phyloP scores from a whole-genome alignment of 2,329 filamentous ascomycete genomes.

The Talaromyces albobiverticillius region DNA sequence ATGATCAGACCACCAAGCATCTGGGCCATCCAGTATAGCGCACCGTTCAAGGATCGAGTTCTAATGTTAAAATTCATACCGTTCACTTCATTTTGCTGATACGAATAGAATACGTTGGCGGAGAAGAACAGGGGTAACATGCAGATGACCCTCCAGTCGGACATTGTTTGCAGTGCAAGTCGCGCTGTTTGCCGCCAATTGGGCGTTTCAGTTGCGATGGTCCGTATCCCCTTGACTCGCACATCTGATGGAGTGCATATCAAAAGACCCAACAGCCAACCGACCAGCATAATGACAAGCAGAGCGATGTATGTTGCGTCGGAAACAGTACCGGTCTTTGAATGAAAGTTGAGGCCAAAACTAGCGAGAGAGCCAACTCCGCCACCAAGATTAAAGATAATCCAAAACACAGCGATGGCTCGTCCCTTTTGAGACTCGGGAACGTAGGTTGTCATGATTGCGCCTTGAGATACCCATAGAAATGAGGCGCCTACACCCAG shows the following conservation, averaged over 20 bases:
- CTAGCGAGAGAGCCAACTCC: constrained; percentile 44
- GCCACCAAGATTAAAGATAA: constrained; percentile 48
- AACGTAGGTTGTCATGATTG: constrained; percentile 50
- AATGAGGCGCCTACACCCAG: constrained; percentile 48
- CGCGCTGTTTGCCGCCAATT: constrained; percentile 30
- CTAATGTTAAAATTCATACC: constrained; percentile 51
- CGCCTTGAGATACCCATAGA: constrained; percentile 48
- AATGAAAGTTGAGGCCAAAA: constrained; percentile 46
- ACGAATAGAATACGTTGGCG: constrained; percentile 54
- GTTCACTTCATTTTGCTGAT: constrained; percentile 54
- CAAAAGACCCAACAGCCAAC: constrained; percentile 48
- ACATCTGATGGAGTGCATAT: constrained; percentile 49
- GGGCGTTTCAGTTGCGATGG: constrained; percentile 38
- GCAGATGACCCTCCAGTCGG: constrained; percentile 46
- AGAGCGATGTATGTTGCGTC: constrained; percentile 52
- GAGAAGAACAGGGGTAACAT: constrained; percentile 56
- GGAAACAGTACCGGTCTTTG: constrained; percentile 44
- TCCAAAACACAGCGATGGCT: constrained; percentile 35
- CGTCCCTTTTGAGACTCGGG: constrained; percentile 39
- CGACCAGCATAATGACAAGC: constrained; percentile 49
- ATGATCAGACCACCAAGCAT: constrained; percentile 49
- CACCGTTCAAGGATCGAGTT: constrained; percentile 51
- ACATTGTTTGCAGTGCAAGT: constrained; percentile 36
- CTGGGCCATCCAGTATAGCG: constrained; percentile 54
- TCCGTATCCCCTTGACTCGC: constrained; percentile 36